Conservation (phyloP, 1,139 yeast species). For the Nakaseomyces delphensis region DNA sequence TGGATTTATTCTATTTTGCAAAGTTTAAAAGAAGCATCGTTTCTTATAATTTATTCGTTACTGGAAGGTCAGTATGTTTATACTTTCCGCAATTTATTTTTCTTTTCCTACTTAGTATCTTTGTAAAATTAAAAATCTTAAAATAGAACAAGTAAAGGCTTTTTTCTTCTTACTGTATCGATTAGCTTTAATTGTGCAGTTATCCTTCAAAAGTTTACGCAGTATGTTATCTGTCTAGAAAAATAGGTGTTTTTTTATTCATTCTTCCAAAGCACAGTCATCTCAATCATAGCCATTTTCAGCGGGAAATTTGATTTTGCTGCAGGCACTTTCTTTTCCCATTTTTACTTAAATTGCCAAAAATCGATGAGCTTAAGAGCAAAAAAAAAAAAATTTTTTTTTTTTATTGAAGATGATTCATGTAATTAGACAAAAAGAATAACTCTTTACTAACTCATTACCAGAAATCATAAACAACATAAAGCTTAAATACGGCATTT, state of each 20-base stretch:
- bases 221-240: not conserved
- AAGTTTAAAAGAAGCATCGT: conserved; percentile 5
- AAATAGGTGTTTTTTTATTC: no score
- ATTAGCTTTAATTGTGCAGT: no score
- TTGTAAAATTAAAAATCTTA: not conserved
- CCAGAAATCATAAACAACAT: no score
- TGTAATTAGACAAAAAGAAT: no score
- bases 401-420: not conserved
- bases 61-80: conserved; percentile 5
- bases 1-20: not conserved
- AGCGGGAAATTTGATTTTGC: no score
- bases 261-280: no score
- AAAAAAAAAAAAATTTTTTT: not conserved
- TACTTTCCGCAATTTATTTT: not conserved
- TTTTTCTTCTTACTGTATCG: not conserved
- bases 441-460: no score
- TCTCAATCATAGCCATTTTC: no score
- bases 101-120: not conserved
- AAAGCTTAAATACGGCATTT: no score
- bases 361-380: conserved; percentile 2
- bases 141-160: conserved; percentile 1
- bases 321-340: not conserved
- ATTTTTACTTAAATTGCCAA: not conserved
- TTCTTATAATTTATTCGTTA: conserved; percentile 6
- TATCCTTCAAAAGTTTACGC: no score